Evolutionary conservation across 345 rosid genomes (phyloP).

Genomic region (Fremontodendron californicum): DNA sequence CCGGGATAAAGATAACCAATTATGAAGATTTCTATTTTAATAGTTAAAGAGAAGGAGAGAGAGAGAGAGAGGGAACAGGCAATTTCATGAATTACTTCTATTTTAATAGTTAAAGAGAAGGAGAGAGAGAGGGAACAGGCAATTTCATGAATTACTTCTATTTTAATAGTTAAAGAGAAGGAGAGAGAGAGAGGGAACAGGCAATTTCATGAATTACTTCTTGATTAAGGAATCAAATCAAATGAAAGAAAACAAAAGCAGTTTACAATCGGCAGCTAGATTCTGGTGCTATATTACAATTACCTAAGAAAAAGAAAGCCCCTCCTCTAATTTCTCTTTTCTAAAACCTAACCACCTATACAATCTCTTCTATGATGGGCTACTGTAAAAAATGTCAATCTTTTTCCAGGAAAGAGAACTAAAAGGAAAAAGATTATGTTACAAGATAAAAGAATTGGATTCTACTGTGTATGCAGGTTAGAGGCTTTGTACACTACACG

Average conservation of each 20-base stretch:
- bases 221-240: slow-evolving; percentile 8
- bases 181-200: neutral
- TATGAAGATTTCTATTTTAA: no score
- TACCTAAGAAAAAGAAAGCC: slow-evolving; percentile 27
- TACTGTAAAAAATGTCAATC: slow-evolving; percentile 24
- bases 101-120: no score
- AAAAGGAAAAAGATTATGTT: slow-evolving; percentile 25
- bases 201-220: neutral
- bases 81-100: neutral
- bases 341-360: slow-evolving; percentile 44
- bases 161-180: no score
- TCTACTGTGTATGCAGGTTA: slow-evolving; percentile 42
- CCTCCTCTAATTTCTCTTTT: slow-evolving; percentile 33
- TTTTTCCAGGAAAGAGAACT: neutral
- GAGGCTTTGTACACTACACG: slow-evolving; percentile 39
- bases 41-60: no score
- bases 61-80: neutral
- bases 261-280: slow-evolving; percentile 17
- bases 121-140: no score
- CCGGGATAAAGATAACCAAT: no score
- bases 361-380: slow-evolving; percentile 35
- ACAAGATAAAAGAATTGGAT: slow-evolving; percentile 45
- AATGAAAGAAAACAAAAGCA: neutral
- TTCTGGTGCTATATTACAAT: slow-evolving; percentile 30
- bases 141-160: no score